Percentiles rank a stretch among this genome's conserved stretches.
These are phyloP conservation scores for Pseudopithomyces chartarum DNA, from an alignment of 2,329 filamentous ascomycete genomes.

Conservation along the genomic window DNA sequence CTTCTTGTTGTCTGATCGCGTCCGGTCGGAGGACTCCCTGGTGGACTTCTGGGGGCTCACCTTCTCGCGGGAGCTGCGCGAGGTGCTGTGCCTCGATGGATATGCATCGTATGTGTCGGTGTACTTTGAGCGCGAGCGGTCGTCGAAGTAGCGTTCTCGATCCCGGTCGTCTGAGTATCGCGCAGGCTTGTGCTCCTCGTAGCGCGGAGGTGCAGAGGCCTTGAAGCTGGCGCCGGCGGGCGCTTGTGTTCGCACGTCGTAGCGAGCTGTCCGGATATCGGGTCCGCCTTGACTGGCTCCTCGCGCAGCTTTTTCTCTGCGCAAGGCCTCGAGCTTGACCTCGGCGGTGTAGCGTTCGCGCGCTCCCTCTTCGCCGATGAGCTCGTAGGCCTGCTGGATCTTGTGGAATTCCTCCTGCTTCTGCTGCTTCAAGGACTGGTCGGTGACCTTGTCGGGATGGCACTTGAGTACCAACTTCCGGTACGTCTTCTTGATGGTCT, in stretches of 20 bases:
- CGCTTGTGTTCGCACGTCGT: slow-evolving; percentile 36
- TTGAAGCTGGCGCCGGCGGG: slow-evolving; percentile 32
- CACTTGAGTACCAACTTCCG: slow-evolving; percentile 86
- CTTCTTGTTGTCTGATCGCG: slow-evolving; percentile 47
- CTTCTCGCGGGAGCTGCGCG: slow-evolving; percentile 36
- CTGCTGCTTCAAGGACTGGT: slow-evolving; percentile 73
- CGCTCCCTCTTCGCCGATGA: slow-evolving; percentile 77
- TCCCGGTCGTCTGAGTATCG: slow-evolving; percentile 32
- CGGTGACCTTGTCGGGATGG: slow-evolving; percentile 89
- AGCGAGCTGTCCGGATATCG: slow-evolving; percentile 41
- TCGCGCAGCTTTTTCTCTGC: slow-evolving; percentile 58
- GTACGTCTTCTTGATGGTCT: slow-evolving; percentile 78
- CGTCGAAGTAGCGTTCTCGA: slow-evolving; percentile 48
- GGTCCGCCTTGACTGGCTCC: slow-evolving; percentile 21
- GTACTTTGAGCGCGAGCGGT: slow-evolving; percentile 44
- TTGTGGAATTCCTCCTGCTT: slow-evolving; percentile 90
- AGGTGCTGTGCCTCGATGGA: slow-evolving; percentile 32
- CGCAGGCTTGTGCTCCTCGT: slow-evolving; percentile 41
- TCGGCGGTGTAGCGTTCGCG: slow-evolving; percentile 79
- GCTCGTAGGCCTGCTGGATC: slow-evolving; percentile 91
- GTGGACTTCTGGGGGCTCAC: slow-evolving; percentile 27
- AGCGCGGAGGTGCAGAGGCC: slow-evolving; percentile 26
- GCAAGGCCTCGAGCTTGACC: slow-evolving; percentile 68
- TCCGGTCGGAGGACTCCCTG: slow-evolving; percentile 42
- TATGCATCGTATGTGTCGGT: slow-evolving; percentile 45